Conservation (phyloP, 306 rosid species). For the Acacia acuminata region DNA sequence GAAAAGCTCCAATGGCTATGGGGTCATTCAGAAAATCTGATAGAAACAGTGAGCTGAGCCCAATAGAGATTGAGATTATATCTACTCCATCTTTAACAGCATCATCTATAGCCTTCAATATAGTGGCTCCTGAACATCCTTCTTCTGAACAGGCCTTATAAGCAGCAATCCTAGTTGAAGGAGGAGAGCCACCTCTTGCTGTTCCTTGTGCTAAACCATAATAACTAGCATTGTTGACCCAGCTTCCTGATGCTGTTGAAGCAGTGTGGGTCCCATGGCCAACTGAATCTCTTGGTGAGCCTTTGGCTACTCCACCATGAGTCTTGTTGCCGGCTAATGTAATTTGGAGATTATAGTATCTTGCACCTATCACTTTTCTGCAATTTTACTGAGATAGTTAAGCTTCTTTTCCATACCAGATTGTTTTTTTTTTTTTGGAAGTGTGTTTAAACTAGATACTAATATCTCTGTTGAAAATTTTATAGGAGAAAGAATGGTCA, state of each 20-base stretch:
- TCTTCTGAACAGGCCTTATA: conserved; percentile 80
- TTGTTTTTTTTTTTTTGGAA: not conserved
- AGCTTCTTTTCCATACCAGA: not conserved
- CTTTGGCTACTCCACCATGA: conserved; percentile 33
- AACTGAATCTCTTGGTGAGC: conserved; percentile 75
- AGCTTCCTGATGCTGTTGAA: conserved; percentile 73
- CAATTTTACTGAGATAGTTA: conserved; percentile 16
- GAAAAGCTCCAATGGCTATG: conserved; percentile 92
- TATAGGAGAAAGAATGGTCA: not conserved
- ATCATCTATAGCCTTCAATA: conserved; percentile 86
- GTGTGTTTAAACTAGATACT: not conserved
- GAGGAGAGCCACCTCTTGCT: conserved; percentile 77
- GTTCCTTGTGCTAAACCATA: conserved; percentile 79
- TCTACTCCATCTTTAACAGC: conserved; percentile 92
- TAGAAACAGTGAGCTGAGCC: conserved; percentile 60
- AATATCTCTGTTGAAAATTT: not conserved
- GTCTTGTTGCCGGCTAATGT: conserved; percentile 39
- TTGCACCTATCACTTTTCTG: conserved; percentile 95
- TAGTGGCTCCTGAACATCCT: conserved; percentile 76
- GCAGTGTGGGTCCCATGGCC: conserved; percentile 94
- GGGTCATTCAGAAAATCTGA: conserved; percentile 74
- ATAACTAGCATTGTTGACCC: conserved; percentile 73
- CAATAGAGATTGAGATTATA: conserved; percentile 85
- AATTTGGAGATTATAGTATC: conserved; percentile 55
- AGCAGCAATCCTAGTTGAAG: conserved; percentile 68